These are phyloP conservation scores for Trifolium subterraneum DNA, from an alignment of 306 rosid species.

Conservation along the genomic window DNA sequence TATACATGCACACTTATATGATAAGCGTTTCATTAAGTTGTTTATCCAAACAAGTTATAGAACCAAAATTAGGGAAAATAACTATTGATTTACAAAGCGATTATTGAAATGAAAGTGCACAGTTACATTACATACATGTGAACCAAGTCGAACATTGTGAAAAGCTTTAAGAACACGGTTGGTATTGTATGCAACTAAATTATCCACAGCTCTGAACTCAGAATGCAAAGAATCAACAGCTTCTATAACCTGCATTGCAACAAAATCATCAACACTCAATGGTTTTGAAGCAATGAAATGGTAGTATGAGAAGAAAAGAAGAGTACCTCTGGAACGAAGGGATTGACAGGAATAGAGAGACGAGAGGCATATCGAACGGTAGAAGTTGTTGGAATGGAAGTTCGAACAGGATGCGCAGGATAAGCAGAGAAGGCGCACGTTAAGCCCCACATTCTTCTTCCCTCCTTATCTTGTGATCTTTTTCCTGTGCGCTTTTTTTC, in stretches of 20 bases:
- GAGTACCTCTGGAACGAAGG: conserved; percentile 77
- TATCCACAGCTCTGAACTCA: conserved; percentile 86
- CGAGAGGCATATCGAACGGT: conserved; percentile 45
- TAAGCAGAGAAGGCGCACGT: conserved; percentile 49
- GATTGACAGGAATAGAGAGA: conserved; percentile 49
- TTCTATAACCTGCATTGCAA: conserved; percentile 68
- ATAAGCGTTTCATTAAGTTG: too few species aligned
- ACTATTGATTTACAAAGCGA: not conserved
- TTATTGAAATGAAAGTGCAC: not conserved
- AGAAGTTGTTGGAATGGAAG: conserved; percentile 46
- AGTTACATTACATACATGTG: conserved; percentile 59
- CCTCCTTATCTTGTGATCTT: conserved; percentile 10
- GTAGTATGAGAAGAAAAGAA: conserved; percentile 6
- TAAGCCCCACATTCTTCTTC: conserved; percentile 22
- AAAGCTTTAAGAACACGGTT: conserved; percentile 80
- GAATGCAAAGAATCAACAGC: conserved; percentile 76
- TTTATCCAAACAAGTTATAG: too few species aligned
- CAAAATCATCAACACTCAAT: conserved; percentile 18
- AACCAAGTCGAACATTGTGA: conserved; percentile 85
- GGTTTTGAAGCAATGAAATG: conserved; percentile 18
- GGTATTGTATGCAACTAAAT: conserved; percentile 81
- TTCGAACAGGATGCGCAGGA: conserved; percentile 49
- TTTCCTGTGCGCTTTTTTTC: too few species aligned
- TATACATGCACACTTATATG: too few species aligned
- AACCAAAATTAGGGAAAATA: too few species aligned